A percentile compares a stretch with the other conserved stretches of the same genome.
phyloP scores from a whole-genome alignment of 2,329 filamentous ascomycete genomes.

The Lecanoromycetidae sp. region DNA sequence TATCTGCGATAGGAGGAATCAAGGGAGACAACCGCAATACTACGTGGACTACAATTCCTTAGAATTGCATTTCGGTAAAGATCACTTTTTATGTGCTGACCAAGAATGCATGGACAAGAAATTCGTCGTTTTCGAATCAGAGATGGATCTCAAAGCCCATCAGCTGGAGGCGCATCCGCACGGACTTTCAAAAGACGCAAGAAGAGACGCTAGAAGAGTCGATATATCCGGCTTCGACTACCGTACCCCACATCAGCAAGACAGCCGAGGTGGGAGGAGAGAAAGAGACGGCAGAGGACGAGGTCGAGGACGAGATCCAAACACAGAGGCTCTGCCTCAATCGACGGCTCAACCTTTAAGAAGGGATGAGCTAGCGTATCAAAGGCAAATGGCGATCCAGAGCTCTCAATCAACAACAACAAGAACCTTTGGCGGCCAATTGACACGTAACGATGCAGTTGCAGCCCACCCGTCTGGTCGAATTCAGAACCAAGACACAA shows the following conservation, averaged over 20 bases:
- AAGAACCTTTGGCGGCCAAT: conserved; percentile 72
- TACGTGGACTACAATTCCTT: conserved; percentile 79
- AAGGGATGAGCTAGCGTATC: conserved; percentile 80
- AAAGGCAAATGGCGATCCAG: conserved; percentile 83
- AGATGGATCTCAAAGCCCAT: conserved; percentile 90
- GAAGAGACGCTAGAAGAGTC: conserved; percentile 71
- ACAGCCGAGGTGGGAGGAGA: conserved; percentile 45
- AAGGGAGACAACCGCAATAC: conserved; percentile 66
- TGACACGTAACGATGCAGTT: conserved; percentile 45
- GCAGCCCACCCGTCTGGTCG: conserved; percentile 14
- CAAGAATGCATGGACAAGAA: conserved; percentile 90
- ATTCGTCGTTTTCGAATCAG: conserved; percentile 89
- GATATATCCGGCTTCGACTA: conserved; percentile 80
- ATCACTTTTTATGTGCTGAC: conserved; percentile 77
- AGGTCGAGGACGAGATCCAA: conserved; percentile 71
- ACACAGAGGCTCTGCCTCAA: conserved; percentile 63
- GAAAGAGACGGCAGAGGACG: conserved; percentile 38
- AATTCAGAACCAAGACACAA: conserved; percentile 25
- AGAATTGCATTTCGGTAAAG: conserved; percentile 73
- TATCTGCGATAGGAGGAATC: conserved; percentile 64
- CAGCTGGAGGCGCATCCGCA: conserved; percentile 73
- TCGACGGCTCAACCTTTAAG: conserved; percentile 70
- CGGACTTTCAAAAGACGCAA: conserved; percentile 66
- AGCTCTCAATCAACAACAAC: conserved; percentile 69
- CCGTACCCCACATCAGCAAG: conserved; percentile 57